A percentile compares a stretch with the other conserved stretches of the same genome.
These are phyloP conservation scores for Fusarium phyllophilum DNA, from an alignment of 2,329 filamentous ascomycete genomes.

Conservation along the genomic window DNA sequence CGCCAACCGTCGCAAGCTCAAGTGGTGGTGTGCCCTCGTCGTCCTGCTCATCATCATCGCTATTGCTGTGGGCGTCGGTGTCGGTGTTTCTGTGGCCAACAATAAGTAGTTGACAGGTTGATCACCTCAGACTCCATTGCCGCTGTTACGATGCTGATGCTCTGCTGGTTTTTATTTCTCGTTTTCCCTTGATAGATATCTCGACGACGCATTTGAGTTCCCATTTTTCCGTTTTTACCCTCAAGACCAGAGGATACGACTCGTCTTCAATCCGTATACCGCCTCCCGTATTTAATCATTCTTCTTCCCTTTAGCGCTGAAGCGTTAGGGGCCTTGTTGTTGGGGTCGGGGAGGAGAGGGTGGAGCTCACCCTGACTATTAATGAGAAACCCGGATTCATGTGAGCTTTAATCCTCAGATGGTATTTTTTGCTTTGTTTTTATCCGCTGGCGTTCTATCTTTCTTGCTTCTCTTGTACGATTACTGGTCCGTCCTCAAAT, in stretches of 20 bases:
- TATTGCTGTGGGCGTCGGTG: constrained; percentile 64
- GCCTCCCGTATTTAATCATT: constrained; percentile 39
- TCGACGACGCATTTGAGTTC: constrained; percentile 24
- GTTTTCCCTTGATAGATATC: constrained; percentile 38
- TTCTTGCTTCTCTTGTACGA: constrained; percentile 36
- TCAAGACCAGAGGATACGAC: constrained; percentile 28
- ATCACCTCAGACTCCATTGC: neutral
- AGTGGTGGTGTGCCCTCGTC: constrained; percentile 81
- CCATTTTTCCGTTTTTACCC: neutral
- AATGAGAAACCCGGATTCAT: constrained; percentile 27
- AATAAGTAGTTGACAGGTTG: constrained; percentile 15
- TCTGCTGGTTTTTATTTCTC: constrained; percentile 27
- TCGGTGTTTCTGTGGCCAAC: constrained; percentile 58
- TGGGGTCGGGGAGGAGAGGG: constrained; percentile 15
- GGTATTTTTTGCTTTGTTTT: constrained; percentile 22
- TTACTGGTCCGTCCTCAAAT: constrained; percentile 19
- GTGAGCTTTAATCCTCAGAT: constrained; percentile 10
- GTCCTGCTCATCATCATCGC: constrained; percentile 66
- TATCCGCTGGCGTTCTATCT: constrained; percentile 15
- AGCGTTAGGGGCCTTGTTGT: constrained; percentile 25
- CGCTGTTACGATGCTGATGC: constrained; percentile 19
- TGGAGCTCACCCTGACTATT: constrained; percentile 12
- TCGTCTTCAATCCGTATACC: constrained; percentile 25
- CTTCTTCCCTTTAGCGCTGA: constrained; percentile 29
- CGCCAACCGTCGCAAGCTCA: constrained; percentile 75